Conservation (phyloP, 352 stramenopile species). For the Pythium apleroticum region DNA sequence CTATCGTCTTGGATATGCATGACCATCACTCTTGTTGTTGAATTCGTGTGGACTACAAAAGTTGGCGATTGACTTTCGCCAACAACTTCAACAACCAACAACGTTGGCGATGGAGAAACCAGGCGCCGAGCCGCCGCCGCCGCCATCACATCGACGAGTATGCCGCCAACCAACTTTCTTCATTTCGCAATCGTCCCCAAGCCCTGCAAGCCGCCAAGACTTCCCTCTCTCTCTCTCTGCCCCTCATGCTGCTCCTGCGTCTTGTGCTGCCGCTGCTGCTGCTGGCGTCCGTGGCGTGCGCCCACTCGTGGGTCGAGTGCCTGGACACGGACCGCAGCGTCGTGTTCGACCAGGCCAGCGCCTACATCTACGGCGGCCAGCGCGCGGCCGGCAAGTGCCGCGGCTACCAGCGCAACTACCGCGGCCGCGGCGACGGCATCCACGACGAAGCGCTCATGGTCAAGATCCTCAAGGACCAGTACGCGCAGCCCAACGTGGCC, state of each 20-base stretch:
- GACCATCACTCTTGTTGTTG: neutral
- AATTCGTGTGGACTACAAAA: neutral
- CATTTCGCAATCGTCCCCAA: neutral
- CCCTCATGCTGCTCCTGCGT: neutral
- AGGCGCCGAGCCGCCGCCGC: neutral
- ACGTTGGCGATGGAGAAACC: neutral
- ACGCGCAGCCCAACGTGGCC: constrained; percentile 17
- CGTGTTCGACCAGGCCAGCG: constrained; percentile 45
- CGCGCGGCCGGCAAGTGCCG: constrained; percentile 40
- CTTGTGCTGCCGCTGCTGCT: neutral
- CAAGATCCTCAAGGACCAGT: constrained; percentile 53
- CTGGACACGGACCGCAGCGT: constrained; percentile 50
- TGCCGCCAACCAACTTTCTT: neutral
- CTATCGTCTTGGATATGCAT: neutral
- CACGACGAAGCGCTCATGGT: constrained; percentile 32
- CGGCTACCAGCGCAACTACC: constrained; percentile 63
- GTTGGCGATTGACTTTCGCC: neutral
- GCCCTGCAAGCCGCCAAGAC: neutral
- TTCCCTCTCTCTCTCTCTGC: neutral
- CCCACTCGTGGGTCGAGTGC: constrained; percentile 70
- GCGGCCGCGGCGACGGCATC: constrained; percentile 37
- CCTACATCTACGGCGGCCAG: constrained; percentile 50
- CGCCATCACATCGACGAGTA: neutral
- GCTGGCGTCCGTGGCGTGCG: neutral
- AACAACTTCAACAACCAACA: neutral